phyloP scores from a whole-genome alignment of 2,329 filamentous ascomycete species.

The Lojkania enalia region DNA sequence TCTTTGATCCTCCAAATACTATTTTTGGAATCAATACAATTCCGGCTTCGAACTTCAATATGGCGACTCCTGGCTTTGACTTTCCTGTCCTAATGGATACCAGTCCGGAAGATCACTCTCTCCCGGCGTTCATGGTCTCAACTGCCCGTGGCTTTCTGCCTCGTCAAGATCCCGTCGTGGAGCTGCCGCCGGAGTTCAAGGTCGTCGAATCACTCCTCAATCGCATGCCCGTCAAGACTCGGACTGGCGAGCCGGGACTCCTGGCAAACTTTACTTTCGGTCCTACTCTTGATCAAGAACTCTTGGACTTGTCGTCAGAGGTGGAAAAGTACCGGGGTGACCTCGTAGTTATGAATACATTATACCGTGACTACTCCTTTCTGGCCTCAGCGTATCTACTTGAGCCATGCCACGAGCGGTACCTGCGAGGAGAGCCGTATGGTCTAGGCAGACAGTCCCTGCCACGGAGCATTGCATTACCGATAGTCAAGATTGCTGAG shows the following conservation, averaged over 20 bases:
- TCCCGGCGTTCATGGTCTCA: constrained; percentile 79
- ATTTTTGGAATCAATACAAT: not conserved
- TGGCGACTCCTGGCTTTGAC: constrained; percentile 18
- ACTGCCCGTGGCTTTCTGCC: constrained; percentile 75
- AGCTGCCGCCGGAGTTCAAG: constrained; percentile 74
- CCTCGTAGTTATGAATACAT: constrained; percentile 77
- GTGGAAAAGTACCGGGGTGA: constrained; percentile 74
- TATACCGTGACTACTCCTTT: constrained; percentile 92
- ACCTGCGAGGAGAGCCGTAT: constrained; percentile 69
- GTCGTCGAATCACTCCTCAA: constrained; percentile 71
- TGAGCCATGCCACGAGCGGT: constrained; percentile 84
- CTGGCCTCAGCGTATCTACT: constrained; percentile 86
- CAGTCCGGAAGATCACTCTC: constrained; percentile 62
- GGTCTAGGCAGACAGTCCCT: constrained; percentile 75
- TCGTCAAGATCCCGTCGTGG: constrained; percentile 52
- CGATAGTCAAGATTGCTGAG: constrained; percentile 80
- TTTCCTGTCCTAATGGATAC: constrained; percentile 69
- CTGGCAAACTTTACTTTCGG: constrained; percentile 76
- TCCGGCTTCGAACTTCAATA: constrained; percentile 3
- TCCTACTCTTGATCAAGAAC: constrained; percentile 69
- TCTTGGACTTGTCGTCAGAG: constrained; percentile 74
- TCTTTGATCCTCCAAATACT: constrained; percentile 7
- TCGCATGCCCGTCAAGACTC: constrained; percentile 77
- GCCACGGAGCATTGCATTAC: constrained; percentile 74
- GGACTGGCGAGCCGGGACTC: constrained; percentile 73